Conservation (phyloP, 2,329 filamentous ascomycete genomes). For the Colletotrichum lindemuthianum region DNA sequence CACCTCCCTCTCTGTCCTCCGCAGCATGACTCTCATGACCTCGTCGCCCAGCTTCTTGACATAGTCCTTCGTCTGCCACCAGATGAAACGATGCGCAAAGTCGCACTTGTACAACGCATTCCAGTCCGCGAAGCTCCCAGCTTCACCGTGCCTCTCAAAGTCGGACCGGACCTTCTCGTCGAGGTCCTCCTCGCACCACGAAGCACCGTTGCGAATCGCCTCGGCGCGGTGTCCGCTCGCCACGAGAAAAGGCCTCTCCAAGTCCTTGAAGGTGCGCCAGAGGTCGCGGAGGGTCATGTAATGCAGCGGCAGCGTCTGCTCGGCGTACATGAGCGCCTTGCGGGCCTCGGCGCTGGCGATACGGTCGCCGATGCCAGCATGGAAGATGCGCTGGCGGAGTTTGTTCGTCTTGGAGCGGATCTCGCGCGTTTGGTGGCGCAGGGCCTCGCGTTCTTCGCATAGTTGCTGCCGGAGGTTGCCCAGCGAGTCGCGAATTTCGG, state of each 20-base stretch:
- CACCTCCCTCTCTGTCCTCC: constrained; percentile 32
- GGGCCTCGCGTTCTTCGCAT: constrained; percentile 30
- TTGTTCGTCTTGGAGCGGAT: constrained; percentile 22
- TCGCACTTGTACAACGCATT: constrained; percentile 31
- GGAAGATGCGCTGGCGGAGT: not conserved
- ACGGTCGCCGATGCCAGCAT: not conserved
- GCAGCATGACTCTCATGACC: constrained; percentile 30
- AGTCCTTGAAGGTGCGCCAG: constrained; percentile 31
- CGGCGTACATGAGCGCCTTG: constrained; percentile 19
- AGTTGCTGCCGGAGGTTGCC: constrained; percentile 31
- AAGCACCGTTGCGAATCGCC: constrained; percentile 26
- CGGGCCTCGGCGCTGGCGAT: constrained; percentile 17
- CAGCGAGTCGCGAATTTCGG: constrained; percentile 24
- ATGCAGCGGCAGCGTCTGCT: constrained; percentile 27
- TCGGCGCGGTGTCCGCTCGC: constrained; percentile 31
- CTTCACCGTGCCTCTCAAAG: constrained; percentile 29
- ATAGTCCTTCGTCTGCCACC: constrained; percentile 33
- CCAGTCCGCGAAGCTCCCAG: constrained; percentile 31
- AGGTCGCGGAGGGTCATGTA: constrained; percentile 31
- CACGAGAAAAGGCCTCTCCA: constrained; percentile 29
- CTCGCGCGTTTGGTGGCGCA: constrained; percentile 27
- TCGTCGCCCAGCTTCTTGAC: constrained; percentile 28
- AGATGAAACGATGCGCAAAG: constrained; percentile 32
- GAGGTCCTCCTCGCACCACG: constrained; percentile 29
- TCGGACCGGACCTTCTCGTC: constrained; percentile 29